Evolutionary conservation across 164 flowering plant genomes (phyloP).

Genomic region (Paratinospora sagittata): DNA sequence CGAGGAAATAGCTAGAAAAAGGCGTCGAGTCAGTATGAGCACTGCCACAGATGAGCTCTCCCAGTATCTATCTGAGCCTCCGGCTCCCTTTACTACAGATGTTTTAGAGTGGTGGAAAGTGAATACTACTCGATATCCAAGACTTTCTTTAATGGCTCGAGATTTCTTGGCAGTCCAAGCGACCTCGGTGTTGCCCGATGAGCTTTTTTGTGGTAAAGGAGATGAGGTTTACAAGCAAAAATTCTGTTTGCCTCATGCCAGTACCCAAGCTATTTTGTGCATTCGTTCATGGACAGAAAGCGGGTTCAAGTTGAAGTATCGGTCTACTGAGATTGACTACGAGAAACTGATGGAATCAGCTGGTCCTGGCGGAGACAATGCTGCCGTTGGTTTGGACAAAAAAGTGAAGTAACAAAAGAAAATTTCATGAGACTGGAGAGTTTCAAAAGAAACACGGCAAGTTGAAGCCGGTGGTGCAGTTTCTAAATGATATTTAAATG

Average conservation of each 20-base stretch:
- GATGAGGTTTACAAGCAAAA: slow-evolving; percentile 63
- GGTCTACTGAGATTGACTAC: slow-evolving; percentile 49
- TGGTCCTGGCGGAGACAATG: slow-evolving; percentile 20
- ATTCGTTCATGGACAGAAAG: slow-evolving; percentile 56
- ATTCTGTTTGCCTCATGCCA: slow-evolving; percentile 42
- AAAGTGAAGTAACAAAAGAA: slow-evolving; percentile 23
- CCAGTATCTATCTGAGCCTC: slow-evolving; percentile 82
- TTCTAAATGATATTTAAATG: not conserved
- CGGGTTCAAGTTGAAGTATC: slow-evolving; percentile 50
- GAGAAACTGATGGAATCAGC: slow-evolving; percentile 58
- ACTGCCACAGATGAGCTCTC: slow-evolving; percentile 71
- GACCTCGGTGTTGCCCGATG: slow-evolving; percentile 68
- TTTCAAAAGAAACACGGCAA: no score
- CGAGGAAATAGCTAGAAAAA: slow-evolving; percentile 92
- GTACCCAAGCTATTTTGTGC: slow-evolving; percentile 51
- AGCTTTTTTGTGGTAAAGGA: slow-evolving; percentile 64
- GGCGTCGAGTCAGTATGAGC: slow-evolving; percentile 65
- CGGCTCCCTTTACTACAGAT: slow-evolving; percentile 73
- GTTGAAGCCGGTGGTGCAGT: not conserved
- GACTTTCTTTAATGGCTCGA: slow-evolving; percentile 83
- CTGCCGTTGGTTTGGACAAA: slow-evolving; percentile 27
- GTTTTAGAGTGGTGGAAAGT: slow-evolving; percentile 95
- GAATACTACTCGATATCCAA: slow-evolving; percentile 73
- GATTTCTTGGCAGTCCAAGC: slow-evolving; percentile 83
- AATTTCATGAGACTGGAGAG: not conserved